Evolutionary conservation across 2,329 filamentous ascomycete species (phyloP).

Genomic region (Aschersonia sp.): DNA sequence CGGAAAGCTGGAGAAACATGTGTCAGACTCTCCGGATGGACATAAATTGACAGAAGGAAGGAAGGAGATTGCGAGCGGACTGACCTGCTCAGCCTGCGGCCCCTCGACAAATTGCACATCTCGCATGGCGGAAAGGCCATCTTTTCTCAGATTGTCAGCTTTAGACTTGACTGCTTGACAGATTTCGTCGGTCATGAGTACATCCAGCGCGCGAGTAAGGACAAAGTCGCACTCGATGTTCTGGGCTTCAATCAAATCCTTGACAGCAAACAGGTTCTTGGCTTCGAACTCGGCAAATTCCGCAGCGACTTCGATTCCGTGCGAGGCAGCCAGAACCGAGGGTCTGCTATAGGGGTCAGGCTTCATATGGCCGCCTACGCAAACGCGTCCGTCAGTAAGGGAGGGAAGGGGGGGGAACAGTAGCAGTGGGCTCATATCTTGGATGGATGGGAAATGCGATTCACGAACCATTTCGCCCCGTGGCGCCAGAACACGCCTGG

Average conservation of each 20-base stretch:
- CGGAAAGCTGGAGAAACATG: neutral
- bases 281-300: constrained; percentile 5
- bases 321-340: neutral
- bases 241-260: constrained; percentile 20
- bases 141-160: neutral
- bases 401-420: neutral
- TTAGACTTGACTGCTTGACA: constrained; percentile 10
- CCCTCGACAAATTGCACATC: constrained; percentile 4
- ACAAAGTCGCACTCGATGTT: constrained; percentile 28
- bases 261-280: constrained; percentile 8
- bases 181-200: constrained; percentile 14
- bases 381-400: neutral
- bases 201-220: constrained; percentile 23
- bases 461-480: constrained; percentile 18
- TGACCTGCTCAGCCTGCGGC: neutral
- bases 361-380: neutral
- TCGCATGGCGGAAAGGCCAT: neutral
- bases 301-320: constrained; percentile 8
- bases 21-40: neutral
- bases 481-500: constrained; percentile 20
- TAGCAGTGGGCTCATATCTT: neutral
- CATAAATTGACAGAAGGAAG: neutral
- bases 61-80: neutral
- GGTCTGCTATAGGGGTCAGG: neutral
- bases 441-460: neutral